phyloP scores from a whole-genome alignment of 345 rosid genomes.

The Moricandia arvensis region DNA sequence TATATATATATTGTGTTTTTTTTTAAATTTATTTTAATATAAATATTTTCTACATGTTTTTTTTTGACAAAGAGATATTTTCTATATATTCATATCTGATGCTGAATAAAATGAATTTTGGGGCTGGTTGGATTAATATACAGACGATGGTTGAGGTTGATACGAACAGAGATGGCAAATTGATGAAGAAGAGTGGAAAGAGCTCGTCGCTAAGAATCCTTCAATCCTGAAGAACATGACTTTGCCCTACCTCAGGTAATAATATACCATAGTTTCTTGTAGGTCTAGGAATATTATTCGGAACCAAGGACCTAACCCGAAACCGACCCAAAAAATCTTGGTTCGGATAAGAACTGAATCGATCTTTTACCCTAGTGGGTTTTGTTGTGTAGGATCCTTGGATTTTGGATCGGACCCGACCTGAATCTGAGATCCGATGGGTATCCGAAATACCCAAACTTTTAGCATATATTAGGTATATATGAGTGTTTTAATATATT shows the following conservation, averaged over 20 bases:
- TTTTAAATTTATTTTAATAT: neutral
- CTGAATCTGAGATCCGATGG: too few relatives aligned
- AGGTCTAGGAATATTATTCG: too few relatives aligned
- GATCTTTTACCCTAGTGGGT: too few relatives aligned
- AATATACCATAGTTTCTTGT: neutral
- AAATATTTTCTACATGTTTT: neutral
- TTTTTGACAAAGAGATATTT: neutral
- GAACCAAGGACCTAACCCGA: too few relatives aligned
- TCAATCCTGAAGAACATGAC: constrained; percentile 77
- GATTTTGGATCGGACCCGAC: too few relatives aligned
- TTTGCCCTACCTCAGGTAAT: constrained; percentile 60
- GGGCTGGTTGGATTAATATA: neutral
- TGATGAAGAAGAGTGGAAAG: constrained; percentile 76
- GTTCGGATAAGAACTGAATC: too few relatives aligned
- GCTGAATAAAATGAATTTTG: neutral
- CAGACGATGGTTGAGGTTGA: constrained; percentile 73
- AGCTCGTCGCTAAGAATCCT: constrained; percentile 61
- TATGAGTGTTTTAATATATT: too few relatives aligned
- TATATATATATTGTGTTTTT: too few relatives aligned
- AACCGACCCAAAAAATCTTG: too few relatives aligned
- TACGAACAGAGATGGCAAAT: constrained; percentile 74
- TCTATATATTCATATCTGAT: neutral
- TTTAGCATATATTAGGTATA: too few relatives aligned
- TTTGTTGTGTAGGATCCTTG: too few relatives aligned
- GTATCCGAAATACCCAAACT: too few relatives aligned